Conservation (phyloP, 768 basidiomycete species). For the Podaxis sp. region DNA sequence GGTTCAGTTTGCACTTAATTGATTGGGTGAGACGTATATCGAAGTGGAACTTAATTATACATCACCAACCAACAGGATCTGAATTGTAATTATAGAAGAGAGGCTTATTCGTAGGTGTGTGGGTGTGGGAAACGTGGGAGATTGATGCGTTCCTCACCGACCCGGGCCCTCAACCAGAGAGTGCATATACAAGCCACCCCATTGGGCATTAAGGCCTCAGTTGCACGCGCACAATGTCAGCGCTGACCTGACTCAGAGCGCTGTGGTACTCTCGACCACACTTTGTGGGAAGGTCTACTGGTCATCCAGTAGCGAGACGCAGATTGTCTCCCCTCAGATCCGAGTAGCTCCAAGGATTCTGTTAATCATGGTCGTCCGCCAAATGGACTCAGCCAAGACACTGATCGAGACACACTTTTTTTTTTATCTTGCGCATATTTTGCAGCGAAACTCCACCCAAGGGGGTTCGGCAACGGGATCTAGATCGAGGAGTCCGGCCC, state of each 20-base stretch:
- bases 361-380: background rate
- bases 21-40: too few species aligned
- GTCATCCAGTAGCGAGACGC: background rate
- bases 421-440: background rate
- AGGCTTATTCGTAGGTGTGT: background rate
- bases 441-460: background rate
- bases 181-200: background rate
- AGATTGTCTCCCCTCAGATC: background rate
- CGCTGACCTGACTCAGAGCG: background rate
- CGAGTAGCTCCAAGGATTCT: background rate
- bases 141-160: background rate
- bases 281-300: background rate
- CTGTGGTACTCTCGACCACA: too few species aligned
- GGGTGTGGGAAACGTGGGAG: background rate
- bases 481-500: background rate
- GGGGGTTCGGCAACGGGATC: background rate
- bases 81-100: background rate
- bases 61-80: background rate
- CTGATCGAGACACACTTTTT: background rate
- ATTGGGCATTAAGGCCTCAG: background rate
- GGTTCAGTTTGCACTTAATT: too few species aligned
- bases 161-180: background rate
- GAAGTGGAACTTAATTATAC: background rate
- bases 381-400: background rate
- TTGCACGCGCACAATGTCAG: background rate